Conservation (phyloP, 2,329 filamentous ascomycete genomes). For the Nemania abortiva region DNA sequence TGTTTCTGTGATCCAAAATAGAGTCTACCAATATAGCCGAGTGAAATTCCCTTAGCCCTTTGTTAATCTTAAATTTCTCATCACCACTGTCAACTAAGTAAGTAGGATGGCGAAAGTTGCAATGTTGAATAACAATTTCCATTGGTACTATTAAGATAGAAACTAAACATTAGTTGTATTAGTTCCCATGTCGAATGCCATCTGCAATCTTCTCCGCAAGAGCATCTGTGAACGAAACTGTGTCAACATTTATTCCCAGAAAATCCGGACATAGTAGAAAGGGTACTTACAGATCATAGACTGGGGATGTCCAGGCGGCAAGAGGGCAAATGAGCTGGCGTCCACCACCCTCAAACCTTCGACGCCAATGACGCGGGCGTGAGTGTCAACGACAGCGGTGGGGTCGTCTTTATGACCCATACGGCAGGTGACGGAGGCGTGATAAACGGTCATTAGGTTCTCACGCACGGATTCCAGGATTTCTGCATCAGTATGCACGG, state of each 20-base stretch:
- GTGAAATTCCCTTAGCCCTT: too few relatives aligned
- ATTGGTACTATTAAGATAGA: too few relatives aligned
- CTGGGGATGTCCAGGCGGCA: background rate
- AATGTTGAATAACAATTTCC: too few relatives aligned
- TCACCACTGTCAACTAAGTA: too few relatives aligned
- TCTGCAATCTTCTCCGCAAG: slow-evolving; percentile 19
- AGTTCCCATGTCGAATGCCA: too few relatives aligned
- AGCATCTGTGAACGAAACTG: slow-evolving; percentile 1
- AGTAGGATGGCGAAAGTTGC: too few relatives aligned
- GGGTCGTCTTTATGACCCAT: background rate
- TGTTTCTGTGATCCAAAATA: too few relatives aligned
- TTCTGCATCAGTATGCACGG: slow-evolving; percentile 18
- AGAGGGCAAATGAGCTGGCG: background rate
- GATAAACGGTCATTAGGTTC: background rate
- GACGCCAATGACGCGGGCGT: background rate
- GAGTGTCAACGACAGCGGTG: background rate
- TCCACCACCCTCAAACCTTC: background rate
- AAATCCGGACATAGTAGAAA: background rate
- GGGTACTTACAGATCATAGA: slow-evolving; percentile 12
- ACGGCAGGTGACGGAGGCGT: background rate
- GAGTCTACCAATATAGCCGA: too few relatives aligned
- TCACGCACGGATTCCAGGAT: background rate
- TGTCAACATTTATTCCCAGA: background rate
- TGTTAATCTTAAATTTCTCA: too few relatives aligned
- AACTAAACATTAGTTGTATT: too few relatives aligned